Evolutionary conservation across 495 filamentous ascomycete genomes (phyloP), one percentile per base, ranked within the genome.

Genomic region (Darksidea phi): DNA sequence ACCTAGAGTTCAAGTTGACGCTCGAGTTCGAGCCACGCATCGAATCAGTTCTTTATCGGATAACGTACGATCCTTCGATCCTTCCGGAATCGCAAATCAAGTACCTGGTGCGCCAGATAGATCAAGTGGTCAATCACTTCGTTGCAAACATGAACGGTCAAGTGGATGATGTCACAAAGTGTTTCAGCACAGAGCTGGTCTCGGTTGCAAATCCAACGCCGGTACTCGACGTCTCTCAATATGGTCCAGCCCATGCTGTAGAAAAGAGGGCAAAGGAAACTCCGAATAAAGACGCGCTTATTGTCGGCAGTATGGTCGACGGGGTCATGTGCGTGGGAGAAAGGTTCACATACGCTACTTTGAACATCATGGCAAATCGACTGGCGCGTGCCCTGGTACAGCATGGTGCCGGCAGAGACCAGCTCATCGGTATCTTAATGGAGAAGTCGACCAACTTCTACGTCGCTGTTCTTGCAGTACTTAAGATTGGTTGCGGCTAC

Each of bases 401-500:
- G 28, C 48, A 69, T 6, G 80, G 79, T 1, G 72, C 80, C 7
- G 58, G 67, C 0, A 68, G 76, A 1, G 79, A 81, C 8, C 77
- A 83, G 12, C 73, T 88, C 12, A 73, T 92, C 24, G 83, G 82
- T 25, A 80, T 95, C 15, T 76, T 83, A 21, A 84, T 91, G 79
- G 81, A 89, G 23, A 90, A 89, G 62, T 87, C 82, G 0, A 61
- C 84, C 1, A 72, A 85, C 6, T 73, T 89, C 0, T 93, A 92
- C 68, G 75, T 84, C 21, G 78, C 84, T 0, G 86, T 93, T 23
- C 75, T 95, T 21, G 90, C 85, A 0, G 79, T 87, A 17, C 67
- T 88, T 2, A 91, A 93, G 59, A 73, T 81, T 12, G 88, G 88
- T 8, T 85, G 84, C 54, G 89, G 85, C 28, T 90, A 93, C 70